Percentiles rank a stretch among this genome's conserved stretches.
Conservation (phyloP, 2,329 filamentous ascomycete genomes). For the Trichoderma atroviride region DNA sequence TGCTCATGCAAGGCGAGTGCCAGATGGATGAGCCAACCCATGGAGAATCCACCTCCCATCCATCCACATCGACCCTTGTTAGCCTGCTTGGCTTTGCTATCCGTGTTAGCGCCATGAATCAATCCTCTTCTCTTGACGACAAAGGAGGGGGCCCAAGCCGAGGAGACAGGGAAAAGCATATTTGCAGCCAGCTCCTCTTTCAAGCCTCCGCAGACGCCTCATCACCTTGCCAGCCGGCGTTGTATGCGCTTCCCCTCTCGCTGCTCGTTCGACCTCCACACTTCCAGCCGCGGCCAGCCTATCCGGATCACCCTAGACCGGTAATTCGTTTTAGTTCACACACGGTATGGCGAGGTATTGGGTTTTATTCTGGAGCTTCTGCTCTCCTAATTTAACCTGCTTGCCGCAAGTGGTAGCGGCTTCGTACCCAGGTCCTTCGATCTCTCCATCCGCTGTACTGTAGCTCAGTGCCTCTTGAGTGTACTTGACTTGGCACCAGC, state of each 20-base stretch:
- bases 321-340: slow-evolving; percentile 13
- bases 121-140: not conserved
- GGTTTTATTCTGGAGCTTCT: not conserved
- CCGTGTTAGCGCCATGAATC: not conserved
- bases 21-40: not conserved
- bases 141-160: not conserved
- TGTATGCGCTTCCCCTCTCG: slow-evolving; percentile 2
- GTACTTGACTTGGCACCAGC: not conserved
- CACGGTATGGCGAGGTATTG: slow-evolving; percentile 23
- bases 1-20: not conserved
- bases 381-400: slow-evolving; percentile 15
- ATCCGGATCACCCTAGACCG: slow-evolving; percentile 27
- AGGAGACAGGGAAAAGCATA: slow-evolving; percentile 4
- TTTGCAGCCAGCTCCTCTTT: slow-evolving; percentile 20
- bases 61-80: slow-evolving; percentile 11
- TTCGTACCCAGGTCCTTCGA: not conserved
- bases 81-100: slow-evolving; percentile 8
- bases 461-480: not conserved
- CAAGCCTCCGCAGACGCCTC: slow-evolving; percentile 21
- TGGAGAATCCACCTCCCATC: slow-evolving; percentile 13
- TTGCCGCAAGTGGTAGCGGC: slow-evolving; percentile 3
- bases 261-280: slow-evolving; percentile 17
- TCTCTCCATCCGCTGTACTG: not conserved
- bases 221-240: slow-evolving; percentile 14
- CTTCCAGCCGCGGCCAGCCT: slow-evolving; percentile 26